Evolutionary conservation across 495 filamentous ascomycete species (phyloP).

Genomic region (Parathielavia hyrcaniae): DNA sequence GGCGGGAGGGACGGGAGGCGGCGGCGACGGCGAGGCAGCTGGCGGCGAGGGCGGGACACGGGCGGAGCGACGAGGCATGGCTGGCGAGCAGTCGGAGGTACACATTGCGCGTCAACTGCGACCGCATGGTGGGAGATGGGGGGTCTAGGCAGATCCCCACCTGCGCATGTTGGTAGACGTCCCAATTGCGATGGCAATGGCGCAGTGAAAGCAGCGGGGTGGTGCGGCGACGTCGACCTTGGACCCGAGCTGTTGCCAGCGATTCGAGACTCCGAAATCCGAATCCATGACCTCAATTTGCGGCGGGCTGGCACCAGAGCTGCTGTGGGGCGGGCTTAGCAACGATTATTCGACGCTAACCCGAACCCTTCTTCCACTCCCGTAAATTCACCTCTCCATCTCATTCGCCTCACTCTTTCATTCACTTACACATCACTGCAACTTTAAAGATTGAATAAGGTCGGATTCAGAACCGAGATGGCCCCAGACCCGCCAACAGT

Average conservation of each 20-base stretch:
- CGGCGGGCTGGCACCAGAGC: constrained; percentile 13
- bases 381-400: not conserved
- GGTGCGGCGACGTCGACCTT: constrained; percentile 7
- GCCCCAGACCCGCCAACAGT: constrained; percentile 44
- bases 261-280: too few species aligned
- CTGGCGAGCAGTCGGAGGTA: constrained; percentile 64
- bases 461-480: constrained; percentile 17
- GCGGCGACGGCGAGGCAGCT: constrained; percentile 18
- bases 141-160: constrained; percentile 19
- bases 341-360: constrained; percentile 4
- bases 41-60: constrained; percentile 22
- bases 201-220: constrained; percentile 10
- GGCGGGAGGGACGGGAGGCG: constrained; percentile 19
- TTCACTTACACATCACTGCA: not conserved
- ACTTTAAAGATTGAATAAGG: not conserved
- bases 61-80: constrained; percentile 47
- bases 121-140: constrained; percentile 59
- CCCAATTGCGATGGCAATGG: constrained; percentile 22
- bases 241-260: constrained; percentile 1
- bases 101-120: constrained; percentile 69
- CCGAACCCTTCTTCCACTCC: not conserved
- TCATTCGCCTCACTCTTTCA: not conserved
- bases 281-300: constrained; percentile 30
- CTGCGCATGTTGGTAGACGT: constrained; percentile 24
- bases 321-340: constrained; percentile 12